phyloP scores from a whole-genome alignment of 2,329 filamentous ascomycete species.

The Dryadomyces quercivorus region DNA sequence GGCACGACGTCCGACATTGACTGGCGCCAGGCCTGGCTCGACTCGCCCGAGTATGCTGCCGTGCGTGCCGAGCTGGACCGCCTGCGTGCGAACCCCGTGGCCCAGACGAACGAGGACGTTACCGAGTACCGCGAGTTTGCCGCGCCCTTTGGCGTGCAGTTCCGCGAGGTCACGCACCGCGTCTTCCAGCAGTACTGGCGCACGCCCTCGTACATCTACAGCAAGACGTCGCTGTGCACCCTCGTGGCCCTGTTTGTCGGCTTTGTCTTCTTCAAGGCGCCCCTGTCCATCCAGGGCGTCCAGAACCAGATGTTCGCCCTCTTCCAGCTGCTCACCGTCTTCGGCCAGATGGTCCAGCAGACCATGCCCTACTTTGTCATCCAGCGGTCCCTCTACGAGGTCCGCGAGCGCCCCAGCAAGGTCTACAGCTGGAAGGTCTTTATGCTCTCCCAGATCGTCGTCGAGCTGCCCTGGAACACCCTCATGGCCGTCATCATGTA shows the following conservation, averaged over 20 bases:
- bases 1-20: constrained; percentile 51
- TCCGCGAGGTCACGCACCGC: constrained; percentile 55
- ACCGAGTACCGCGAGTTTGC: constrained; percentile 60
- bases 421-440: constrained; percentile 79
- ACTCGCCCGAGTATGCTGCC: constrained; percentile 40
- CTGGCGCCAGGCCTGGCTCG: constrained; percentile 52
- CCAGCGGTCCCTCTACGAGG: constrained; percentile 72
- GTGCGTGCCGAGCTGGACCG: constrained; percentile 46
- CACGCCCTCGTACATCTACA: constrained; percentile 78
- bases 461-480: constrained; percentile 82
- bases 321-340: constrained; percentile 74
- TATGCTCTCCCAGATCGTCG: constrained; percentile 69
- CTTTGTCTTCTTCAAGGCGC: constrained; percentile 65
- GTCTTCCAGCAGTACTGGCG: constrained; percentile 82
- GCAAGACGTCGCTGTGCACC: constrained; percentile 58
- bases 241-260: constrained; percentile 64
- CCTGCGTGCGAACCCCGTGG: constrained; percentile 37
- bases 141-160: constrained; percentile 57
- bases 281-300: constrained; percentile 61
- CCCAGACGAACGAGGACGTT: constrained; percentile 24
- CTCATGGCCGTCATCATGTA: constrained; percentile 52
- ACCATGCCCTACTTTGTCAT: constrained; percentile 80
- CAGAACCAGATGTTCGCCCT: constrained; percentile 82
- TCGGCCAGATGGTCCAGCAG: constrained; percentile 66
- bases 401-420: constrained; percentile 72